phyloP scores from a whole-genome alignment of 2,329 filamentous ascomycete genomes.

The Xylariaceae sp. region DNA sequence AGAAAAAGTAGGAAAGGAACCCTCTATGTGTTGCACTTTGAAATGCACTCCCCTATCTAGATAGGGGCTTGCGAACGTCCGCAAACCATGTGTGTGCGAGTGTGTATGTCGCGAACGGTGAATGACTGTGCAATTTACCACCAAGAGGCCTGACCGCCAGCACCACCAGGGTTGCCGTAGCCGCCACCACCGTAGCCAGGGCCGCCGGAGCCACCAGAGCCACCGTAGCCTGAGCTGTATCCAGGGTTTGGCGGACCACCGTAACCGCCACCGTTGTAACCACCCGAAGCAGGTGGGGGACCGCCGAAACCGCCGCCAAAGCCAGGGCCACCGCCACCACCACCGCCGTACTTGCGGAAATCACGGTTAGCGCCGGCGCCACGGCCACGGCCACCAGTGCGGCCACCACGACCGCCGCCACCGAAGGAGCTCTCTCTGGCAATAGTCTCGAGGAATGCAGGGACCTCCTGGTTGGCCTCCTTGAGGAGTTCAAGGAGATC shows the following conservation, averaged over 20 bases:
- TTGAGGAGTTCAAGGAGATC: conserved; percentile 97
- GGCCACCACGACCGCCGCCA: conserved; percentile 53
- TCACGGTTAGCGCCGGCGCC: conserved; percentile 52
- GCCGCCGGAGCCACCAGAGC: conserved; percentile 37
- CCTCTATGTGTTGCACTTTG: conserved; percentile 23
- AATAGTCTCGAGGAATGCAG: conserved; percentile 91
- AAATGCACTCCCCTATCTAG: conserved; percentile 18
- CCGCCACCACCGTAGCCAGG: conserved; percentile 43
- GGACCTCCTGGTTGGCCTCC: conserved; percentile 97
- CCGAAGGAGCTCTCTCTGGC: conserved; percentile 88
- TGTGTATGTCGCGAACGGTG: conserved; percentile 1
- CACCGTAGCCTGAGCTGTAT: conserved; percentile 39
- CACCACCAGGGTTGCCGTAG: conserved; percentile 43
- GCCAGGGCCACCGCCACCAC: conserved; percentile 42
- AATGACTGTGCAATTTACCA: conserved; percentile 44
- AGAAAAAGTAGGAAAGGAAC: conserved; percentile 17
- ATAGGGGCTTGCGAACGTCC: conserved; percentile 1
- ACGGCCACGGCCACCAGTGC: conserved; percentile 67
- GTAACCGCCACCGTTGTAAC: conserved; percentile 42
- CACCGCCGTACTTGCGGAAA: conserved; percentile 28
- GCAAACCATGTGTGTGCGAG: background rate
- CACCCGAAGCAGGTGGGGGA: conserved; percentile 32
- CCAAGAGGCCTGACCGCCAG: conserved; percentile 63
- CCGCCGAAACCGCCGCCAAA: conserved; percentile 33
- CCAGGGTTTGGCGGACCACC: conserved; percentile 38